Base-by-base conservation (phyloP, 495 filamentous ascomycete species). In the Tricharina praecox region DNA sequence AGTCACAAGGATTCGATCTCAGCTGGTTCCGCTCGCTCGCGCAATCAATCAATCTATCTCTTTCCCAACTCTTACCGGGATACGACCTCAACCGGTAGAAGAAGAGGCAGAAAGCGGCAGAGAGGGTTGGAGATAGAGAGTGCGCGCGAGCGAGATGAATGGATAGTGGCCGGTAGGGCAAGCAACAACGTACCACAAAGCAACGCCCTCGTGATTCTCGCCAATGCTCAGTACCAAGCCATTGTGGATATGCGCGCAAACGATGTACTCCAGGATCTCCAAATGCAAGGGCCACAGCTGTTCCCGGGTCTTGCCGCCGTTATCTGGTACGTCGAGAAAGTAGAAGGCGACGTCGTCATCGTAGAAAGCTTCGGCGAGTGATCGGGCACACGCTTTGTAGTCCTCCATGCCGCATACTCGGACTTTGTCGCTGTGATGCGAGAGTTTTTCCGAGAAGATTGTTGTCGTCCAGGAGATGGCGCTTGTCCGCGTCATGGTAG, bases 311-410 rank as follows among this genome's bases (percentile, higher is more conserved):
- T 66, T 73, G 34, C 67, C 64, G 51, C 66, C 69, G 59, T 70
- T 70, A 60, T 82, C 78, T 52, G 73, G 73, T 26, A 77, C 74
- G 53, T 82, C 72, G 50, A 75, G 62, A 59, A 83, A 75, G 63
- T 87, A 88, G 60, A 70, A 68, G 34, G 76, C 73, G 33, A 84
- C 74, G 26, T 80, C 75, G 59, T 86, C 81, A 50, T 75, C 70
- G 47, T 71, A 75, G 63, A 88, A 88, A 41, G 82, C 80, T 60
- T 82, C 71, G 23, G 82, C 77, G 45, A 88, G 72, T 51, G 73
- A 75, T 13, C 68, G 56, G 25, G 77, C 77, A 15, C 78, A 82
- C 58, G 75, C 70, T 53, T 74, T 73, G 64, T 71, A 78, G 59
- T 84, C 77, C 43, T 68, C 63, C 50, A 74, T 70, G 45, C 63